phyloP scores from a whole-genome alignment of 1,139 yeast genomes.

The Diutina rugosa region DNA sequence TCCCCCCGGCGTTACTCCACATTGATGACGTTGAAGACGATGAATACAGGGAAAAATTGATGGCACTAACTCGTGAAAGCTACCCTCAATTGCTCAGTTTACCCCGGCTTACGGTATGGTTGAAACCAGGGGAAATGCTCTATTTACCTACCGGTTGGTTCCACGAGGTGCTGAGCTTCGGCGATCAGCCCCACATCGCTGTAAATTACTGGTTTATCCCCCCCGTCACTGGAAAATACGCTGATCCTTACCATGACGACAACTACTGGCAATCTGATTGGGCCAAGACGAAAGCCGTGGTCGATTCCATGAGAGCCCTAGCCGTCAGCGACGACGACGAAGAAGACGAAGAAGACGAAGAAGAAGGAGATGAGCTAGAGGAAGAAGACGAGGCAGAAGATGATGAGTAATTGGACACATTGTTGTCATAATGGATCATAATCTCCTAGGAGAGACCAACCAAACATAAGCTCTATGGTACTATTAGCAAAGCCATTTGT shows the following conservation, averaged over 20 bases:
- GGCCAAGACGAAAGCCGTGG: constrained; percentile 15
- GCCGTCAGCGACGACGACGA: neutral
- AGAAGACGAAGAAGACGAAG: neutral
- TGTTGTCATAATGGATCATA: no score
- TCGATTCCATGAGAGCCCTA: neutral
- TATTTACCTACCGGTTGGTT: constrained; percentile 73
- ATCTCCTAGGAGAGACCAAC: no score
- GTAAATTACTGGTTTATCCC: constrained; percentile 68
- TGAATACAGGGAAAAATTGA: constrained; percentile 12
- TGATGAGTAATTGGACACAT: no score
- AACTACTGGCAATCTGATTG: constrained; percentile 40
- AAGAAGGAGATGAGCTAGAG: neutral
- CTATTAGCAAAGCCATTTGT: no score
- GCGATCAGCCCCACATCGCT: constrained; percentile 40
- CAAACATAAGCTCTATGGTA: no score
- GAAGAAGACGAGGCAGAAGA: no score
- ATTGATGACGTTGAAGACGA: constrained; percentile 30
- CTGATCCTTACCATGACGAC: constrained; percentile 27
- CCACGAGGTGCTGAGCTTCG: constrained; percentile 67
- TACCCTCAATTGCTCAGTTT: constrained; percentile 38
- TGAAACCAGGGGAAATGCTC: constrained; percentile 53
- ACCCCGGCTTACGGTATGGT: constrained; percentile 28
- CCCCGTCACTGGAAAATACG: constrained; percentile 24
- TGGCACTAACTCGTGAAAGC: constrained; percentile 15
- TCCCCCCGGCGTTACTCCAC: constrained; percentile 54